A percentile compares a stretch with the other conserved stretches of the same genome.
Conservation (phyloP, 805 yeast genomes). For the Spathaspora gorwiae region DNA sequence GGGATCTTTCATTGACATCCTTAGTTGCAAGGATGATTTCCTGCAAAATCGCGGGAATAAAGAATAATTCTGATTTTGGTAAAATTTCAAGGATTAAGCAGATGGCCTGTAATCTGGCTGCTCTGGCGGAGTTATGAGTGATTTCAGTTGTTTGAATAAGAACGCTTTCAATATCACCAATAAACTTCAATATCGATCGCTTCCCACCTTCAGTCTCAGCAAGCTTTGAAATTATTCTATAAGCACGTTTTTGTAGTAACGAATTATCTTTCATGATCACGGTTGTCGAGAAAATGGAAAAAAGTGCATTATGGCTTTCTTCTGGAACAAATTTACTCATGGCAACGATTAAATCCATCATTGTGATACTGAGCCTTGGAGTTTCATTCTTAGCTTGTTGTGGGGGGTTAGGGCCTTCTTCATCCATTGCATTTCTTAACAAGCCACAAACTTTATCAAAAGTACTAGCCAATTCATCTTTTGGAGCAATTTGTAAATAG, state of each 20-base stretch:
- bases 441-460: slow-evolving; percentile 83
- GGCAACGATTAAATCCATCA: slow-evolving; percentile 86
- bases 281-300: slow-evolving; percentile 72
- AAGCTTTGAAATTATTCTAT: slow-evolving; percentile 68
- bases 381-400: slow-evolving; percentile 21
- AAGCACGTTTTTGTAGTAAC: slow-evolving; percentile 82
- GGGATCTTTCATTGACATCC: slow-evolving; percentile 87
- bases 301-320: slow-evolving; percentile 64
- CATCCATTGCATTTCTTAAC: slow-evolving; percentile 69
- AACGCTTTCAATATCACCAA: slow-evolving; percentile 55
- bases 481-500: slow-evolving; percentile 65
- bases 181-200: slow-evolving; percentile 46
- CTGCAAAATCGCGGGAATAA: slow-evolving; percentile 77
- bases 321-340: slow-evolving; percentile 82
- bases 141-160: slow-evolving; percentile 53
- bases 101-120: slow-evolving; percentile 72
- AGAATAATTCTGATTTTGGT: slow-evolving; percentile 62
- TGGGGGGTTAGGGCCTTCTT: slow-evolving; percentile 38
- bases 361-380: slow-evolving; percentile 66
- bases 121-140: slow-evolving; percentile 71
- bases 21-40: slow-evolving; percentile 89
- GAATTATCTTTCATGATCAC: slow-evolving; percentile 52
- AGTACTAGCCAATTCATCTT: slow-evolving; percentile 64
- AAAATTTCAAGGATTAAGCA: slow-evolving; percentile 54
- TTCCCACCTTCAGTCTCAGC: slow-evolving; percentile 66